phyloP scores from a whole-genome alignment of 2,329 filamentous ascomycete species.

The Corniculantispora saksenae region DNA sequence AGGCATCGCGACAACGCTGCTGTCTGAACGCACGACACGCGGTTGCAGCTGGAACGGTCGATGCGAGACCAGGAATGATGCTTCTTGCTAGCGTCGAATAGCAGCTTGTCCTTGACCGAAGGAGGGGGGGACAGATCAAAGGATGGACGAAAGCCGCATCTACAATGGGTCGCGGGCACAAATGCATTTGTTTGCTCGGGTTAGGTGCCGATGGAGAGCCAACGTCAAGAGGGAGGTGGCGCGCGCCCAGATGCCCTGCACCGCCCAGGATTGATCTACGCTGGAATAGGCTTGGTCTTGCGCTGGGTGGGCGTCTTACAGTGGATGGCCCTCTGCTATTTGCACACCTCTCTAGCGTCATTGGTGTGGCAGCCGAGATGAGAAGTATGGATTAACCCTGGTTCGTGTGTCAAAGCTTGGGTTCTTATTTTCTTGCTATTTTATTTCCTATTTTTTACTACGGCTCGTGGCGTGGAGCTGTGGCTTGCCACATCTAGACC shows the following conservation, averaged over 20 bases:
- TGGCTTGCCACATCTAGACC: slow-evolving; percentile 3
- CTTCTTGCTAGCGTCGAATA: not conserved
- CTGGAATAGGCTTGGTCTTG: not conserved
- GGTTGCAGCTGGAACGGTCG: not conserved
- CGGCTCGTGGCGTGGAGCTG: not conserved
- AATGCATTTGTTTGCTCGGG: slow-evolving; percentile 2
- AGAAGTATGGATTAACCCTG: not conserved
- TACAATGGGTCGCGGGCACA: not conserved
- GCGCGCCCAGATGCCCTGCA: not conserved
- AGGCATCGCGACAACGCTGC: not conserved
- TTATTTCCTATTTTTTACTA: not conserved
- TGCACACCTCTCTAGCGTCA: not conserved
- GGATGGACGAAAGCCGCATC: not conserved
- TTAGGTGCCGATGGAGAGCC: not conserved
- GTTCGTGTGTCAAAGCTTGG: not conserved
- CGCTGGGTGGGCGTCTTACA: not conserved
- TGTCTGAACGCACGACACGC: not conserved
- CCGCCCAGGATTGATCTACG: not conserved
- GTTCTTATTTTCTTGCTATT: not conserved
- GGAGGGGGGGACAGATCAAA: not conserved
- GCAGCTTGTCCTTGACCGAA: not conserved
- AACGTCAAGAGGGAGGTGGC: not conserved
- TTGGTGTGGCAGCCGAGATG: not conserved
- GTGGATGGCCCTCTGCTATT: not conserved
- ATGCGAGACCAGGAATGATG: not conserved